Percentiles rank a stretch among this genome's conserved stretches.
These are phyloP conservation scores for Fusarium sp. DNA, from an alignment of 2,329 filamentous ascomycete genomes.

Conservation along the genomic window DNA sequence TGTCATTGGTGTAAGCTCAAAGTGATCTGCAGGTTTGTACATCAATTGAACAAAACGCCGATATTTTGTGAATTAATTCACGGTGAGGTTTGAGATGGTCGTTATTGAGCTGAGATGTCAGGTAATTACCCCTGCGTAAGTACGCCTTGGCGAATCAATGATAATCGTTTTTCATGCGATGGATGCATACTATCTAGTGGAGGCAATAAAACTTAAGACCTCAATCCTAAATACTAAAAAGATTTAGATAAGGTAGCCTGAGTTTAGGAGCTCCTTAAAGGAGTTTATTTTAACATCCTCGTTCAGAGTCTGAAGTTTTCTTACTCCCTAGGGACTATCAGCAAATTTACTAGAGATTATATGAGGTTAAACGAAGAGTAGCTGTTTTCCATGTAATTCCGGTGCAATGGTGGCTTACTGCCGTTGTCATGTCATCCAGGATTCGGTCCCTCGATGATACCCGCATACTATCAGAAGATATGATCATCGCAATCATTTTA, in stretches of 20 bases:
- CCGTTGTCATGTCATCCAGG: accelerated
- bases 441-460: not conserved
- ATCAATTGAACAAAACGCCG: accelerated
- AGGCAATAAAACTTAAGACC: not conserved
- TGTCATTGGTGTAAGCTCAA: not conserved
- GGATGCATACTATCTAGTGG: not conserved
- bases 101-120: not conserved
- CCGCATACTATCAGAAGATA: not conserved
- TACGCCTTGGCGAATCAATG: not conserved
- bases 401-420: not conserved
- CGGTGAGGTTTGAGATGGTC: not conserved
- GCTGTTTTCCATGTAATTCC: not conserved
- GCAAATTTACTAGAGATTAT: too few species aligned
- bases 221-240: not conserved
- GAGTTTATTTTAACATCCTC: not conserved
- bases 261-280: not conserved
- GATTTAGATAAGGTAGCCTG: not conserved
- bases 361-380: too few species aligned
- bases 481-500: not conserved
- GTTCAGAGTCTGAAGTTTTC: not conserved
- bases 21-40: not conserved
- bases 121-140: not conserved
- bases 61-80: not conserved
- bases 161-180: not conserved
- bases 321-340: not conserved